These are phyloP conservation scores for Verticillium alfalfae DNA, from an alignment of 2,329 filamentous ascomycete genomes.

Conservation along the genomic window DNA sequence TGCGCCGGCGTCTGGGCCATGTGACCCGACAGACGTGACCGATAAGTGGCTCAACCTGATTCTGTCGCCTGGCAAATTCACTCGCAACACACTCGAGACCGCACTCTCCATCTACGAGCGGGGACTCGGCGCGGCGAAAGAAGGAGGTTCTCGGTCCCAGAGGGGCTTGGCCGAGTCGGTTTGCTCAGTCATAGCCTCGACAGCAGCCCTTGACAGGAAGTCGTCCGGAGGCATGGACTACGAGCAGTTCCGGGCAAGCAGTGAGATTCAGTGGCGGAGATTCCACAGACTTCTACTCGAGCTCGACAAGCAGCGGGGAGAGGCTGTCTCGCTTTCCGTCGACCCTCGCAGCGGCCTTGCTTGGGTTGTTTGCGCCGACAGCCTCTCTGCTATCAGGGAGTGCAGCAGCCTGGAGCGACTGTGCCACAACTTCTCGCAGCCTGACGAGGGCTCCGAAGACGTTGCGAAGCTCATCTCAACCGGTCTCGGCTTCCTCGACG, in stretches of 20 bases:
- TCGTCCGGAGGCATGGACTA: conserved; percentile 66
- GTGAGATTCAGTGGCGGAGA: conserved; percentile 80
- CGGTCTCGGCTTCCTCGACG: conserved; percentile 63
- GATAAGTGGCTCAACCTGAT: conserved; percentile 86
- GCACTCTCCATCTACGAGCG: conserved; percentile 77
- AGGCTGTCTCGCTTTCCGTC: conserved; percentile 71
- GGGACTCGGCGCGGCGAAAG: conserved; percentile 40
- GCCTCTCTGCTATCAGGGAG: conserved; percentile 70
- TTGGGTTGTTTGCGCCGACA: conserved; percentile 82
- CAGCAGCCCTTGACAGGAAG: conserved; percentile 58
- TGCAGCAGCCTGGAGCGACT: conserved; percentile 75
- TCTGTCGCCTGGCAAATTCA: conserved; percentile 78
- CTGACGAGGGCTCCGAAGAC: conserved; percentile 47
- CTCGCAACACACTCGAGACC: conserved; percentile 72
- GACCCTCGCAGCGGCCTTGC: conserved; percentile 67
- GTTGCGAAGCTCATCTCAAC: conserved; percentile 62
- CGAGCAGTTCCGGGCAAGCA: conserved; percentile 65
- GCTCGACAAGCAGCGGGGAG: conserved; percentile 78
- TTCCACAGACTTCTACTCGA: conserved; percentile 84
- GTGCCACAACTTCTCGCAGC: conserved; percentile 56
- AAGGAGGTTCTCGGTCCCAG: conserved; percentile 33
- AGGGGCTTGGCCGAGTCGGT: conserved; percentile 70
- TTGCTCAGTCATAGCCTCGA: conserved; percentile 64
- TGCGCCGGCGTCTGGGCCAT: conserved; percentile 52
- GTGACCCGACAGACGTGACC: conserved; percentile 63